These are phyloP conservation scores for Apiotrichum veenhuisii DNA, from an alignment of 1,284 basidiomycete species.

Conservation along the genomic window DNA sequence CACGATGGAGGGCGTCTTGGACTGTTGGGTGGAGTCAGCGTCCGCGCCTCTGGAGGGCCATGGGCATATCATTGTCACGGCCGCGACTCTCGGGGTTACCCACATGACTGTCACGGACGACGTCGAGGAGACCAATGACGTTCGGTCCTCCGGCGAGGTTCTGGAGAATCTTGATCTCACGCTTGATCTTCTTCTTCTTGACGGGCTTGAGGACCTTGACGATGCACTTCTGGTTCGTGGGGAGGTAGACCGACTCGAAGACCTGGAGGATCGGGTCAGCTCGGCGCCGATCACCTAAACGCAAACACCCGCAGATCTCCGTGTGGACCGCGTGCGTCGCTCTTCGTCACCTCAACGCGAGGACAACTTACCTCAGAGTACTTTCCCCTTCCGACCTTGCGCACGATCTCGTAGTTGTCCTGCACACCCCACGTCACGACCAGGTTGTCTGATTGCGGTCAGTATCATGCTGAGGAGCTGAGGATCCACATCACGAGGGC, in stretches of 20 bases:
- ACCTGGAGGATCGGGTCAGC: constrained; percentile 57
- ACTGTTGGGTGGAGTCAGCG: constrained; percentile 45
- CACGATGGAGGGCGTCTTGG: constrained; percentile 94
- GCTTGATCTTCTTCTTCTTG: constrained; percentile 99
- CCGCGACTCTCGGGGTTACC: too few species aligned
- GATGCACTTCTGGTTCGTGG: constrained; percentile 91
- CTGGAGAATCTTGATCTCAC: constrained; percentile 98
- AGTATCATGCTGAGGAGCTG: not conserved
- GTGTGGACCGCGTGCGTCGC: too few species aligned
- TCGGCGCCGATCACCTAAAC: not conserved
- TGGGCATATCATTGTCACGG: too few species aligned
- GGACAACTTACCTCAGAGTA: constrained; percentile 76
- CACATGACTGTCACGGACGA: constrained; percentile 74
- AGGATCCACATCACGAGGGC: too few species aligned
- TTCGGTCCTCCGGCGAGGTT: constrained; percentile 93
- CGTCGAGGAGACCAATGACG: constrained; percentile 81
- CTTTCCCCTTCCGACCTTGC: constrained; percentile 94
- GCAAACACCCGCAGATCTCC: too few species aligned
- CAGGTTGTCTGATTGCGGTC: constrained; percentile 64
- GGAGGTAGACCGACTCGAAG: constrained; percentile 93
- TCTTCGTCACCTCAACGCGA: not conserved
- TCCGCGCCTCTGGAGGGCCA: constrained; percentile 40
- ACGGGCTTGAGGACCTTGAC: constrained; percentile 99
- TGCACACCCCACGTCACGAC: constrained; percentile 93
- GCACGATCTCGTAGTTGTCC: constrained; percentile 97